Base-by-base conservation (phyloP, 441 rosid species). In the Erysimum cheiri region DNA sequence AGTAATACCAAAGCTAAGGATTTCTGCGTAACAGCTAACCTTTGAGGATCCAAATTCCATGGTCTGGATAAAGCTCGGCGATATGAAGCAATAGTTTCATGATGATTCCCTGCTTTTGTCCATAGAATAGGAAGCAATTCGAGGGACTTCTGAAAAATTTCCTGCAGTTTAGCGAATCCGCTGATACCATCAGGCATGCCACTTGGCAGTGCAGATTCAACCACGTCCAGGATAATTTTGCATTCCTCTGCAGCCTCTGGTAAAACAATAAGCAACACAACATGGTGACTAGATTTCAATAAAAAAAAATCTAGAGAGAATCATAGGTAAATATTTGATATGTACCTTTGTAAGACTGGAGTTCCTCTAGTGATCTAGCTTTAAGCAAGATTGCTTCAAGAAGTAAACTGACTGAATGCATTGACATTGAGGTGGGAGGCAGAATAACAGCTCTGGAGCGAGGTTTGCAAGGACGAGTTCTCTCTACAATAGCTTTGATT, bases 201-300 rank as follows among this genome's bases (percentile, higher is more conserved):
- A 69, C 71, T 79, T 9, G 96, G 95, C 37, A 89, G 72, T 15
- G 92, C 92, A 62, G 91, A 79, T 77, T 90, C 99, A 72, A 89
- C 85, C 29, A 82, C 73, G 41, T 89, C 92, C 77, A 92, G 53
- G 26, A 92, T 88, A 61, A 83, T 70, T 58, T 83, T 83, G 82
- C 99, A 89, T 80, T 90, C 96, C 80, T 82, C 89, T 24, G 93
- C 98, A 80, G 98, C 98, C 75, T 89, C 98, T 92, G 81, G 57
- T 70, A 55, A 80, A 79, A 66, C 63, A 73, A 71, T 8, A 68
- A 44, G 39, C 13, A 71, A 6, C 36, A 66, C 52, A 31, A 57
- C 55, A 47, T 0, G 39, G 28, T 49, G 35, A 55, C 14, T 3
- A 43, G 6, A 4, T 35, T 26, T 5, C n/a, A 35, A 11, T 8